Evolutionary conservation across 805 yeast species (phyloP).

Genomic region (Isabelozyma pseudorhagii): DNA sequence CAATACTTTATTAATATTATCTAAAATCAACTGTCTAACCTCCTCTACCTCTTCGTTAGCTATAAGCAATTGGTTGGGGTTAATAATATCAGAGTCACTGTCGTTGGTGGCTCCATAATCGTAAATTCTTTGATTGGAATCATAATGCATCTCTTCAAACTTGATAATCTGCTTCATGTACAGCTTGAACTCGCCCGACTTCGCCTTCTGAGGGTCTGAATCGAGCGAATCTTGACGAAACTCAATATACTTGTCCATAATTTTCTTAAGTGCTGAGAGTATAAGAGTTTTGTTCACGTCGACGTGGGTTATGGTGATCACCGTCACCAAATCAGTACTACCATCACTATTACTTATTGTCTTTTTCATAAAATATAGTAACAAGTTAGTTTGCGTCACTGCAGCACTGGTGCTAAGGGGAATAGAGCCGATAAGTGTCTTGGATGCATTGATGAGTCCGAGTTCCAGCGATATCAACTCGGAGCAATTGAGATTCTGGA

Average conservation of each 20-base stretch:
- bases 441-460: slow-evolving; percentile 50
- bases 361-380: slow-evolving; percentile 50
- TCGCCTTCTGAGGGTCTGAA: slow-evolving; percentile 13
- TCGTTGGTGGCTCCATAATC: slow-evolving; percentile 29
- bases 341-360: slow-evolving; percentile 38
- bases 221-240: slow-evolving; percentile 24
- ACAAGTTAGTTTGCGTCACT: slow-evolving; percentile 25
- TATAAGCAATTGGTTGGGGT: slow-evolving; percentile 34
- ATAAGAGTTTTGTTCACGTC: slow-evolving; percentile 45
- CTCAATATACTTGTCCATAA: slow-evolving; percentile 48
- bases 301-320: slow-evolving; percentile 46
- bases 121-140: slow-evolving; percentile 27
- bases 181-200: slow-evolving; percentile 51
- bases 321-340: slow-evolving; percentile 49
- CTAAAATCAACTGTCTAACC: slow-evolving; percentile 66
- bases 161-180: slow-evolving; percentile 56
- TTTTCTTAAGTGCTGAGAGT: slow-evolving; percentile 45
- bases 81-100: slow-evolving; percentile 19
- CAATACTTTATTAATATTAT: slow-evolving; percentile 67
- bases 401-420: slow-evolving; percentile 22
- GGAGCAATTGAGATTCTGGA: slow-evolving; percentile 46
- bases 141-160: slow-evolving; percentile 48
- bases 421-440: slow-evolving; percentile 37
- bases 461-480: slow-evolving; percentile 54
- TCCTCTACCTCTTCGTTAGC: slow-evolving; percentile 59